Conservation (phyloP, 2,329 filamentous ascomycete species). For the Apiospora pterosperma region DNA sequence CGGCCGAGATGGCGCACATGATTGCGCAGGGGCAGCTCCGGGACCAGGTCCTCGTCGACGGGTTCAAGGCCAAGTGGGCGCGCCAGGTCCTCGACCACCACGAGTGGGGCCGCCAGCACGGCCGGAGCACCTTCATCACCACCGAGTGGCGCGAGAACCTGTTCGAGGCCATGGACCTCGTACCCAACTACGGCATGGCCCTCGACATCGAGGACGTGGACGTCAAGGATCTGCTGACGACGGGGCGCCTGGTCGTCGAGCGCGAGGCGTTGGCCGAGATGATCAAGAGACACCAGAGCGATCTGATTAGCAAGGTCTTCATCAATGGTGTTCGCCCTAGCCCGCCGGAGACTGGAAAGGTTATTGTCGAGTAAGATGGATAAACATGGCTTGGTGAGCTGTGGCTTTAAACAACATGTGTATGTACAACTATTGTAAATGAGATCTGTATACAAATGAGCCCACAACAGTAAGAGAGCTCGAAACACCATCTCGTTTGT, state of each 20-base stretch:
- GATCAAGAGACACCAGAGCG: conserved; percentile 68
- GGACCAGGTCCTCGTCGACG: conserved; percentile 46
- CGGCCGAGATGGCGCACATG: conserved; percentile 45
- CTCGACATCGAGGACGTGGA: conserved; percentile 77
- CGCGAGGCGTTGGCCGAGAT: conserved; percentile 73
- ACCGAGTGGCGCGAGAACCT: conserved; percentile 57
- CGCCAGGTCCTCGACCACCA: conserved; percentile 68
- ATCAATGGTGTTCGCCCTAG: conserved; percentile 33
- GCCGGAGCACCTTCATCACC: conserved; percentile 75
- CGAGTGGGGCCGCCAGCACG: conserved; percentile 62
- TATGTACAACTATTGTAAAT: conserved; percentile 11
- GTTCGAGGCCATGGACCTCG: conserved; percentile 61
- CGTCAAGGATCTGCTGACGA: conserved; percentile 89
- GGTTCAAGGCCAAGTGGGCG: conserved; percentile 61
- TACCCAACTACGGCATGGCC: conserved; percentile 65
- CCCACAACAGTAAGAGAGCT: neutral
- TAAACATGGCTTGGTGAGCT: neutral
- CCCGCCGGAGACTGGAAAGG: conserved; percentile 18
- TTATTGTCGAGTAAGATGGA: conserved; percentile 24
- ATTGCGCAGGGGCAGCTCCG: conserved; percentile 31
- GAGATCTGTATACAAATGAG: conserved; percentile 5
- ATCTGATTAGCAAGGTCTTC: conserved; percentile 50
- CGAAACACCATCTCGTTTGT: neutral
- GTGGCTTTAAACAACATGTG: neutral
- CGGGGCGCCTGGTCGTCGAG: conserved; percentile 83